These are phyloP conservation scores for Collybia mongolica DNA, from an alignment of 768 basidiomycete species.

Conservation along the genomic window DNA sequence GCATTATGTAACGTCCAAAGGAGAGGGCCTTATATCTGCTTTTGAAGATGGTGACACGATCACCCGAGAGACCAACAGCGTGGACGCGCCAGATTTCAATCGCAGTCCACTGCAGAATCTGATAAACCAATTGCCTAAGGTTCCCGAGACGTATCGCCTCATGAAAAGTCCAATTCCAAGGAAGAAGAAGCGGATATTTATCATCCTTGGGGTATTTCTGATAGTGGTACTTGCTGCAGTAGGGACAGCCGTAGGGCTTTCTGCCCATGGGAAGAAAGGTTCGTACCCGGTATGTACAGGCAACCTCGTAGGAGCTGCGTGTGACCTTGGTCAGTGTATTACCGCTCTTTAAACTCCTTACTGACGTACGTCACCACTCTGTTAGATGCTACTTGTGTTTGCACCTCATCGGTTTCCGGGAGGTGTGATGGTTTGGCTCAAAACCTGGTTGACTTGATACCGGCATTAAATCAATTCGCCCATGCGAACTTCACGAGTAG, in stretches of 20 bases:
- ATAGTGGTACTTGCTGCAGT: conserved; percentile 38
- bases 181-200: conserved; percentile 18
- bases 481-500: conserved; percentile 40
- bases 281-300: conserved; percentile 32
- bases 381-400: conserved; percentile 62
- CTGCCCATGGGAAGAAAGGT: conserved; percentile 28
- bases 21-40: conserved; percentile 15
- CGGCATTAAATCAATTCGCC: conserved; percentile 47
- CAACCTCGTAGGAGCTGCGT: conserved; percentile 46
- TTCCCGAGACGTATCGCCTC: background rate
- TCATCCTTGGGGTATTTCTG: conserved; percentile 30
- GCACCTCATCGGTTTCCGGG: conserved; percentile 41
- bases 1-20: conserved; percentile 17
- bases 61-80: background rate
- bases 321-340: conserved; percentile 50
- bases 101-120: background rate
- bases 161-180: background rate
- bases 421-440: conserved; percentile 55
- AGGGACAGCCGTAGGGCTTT: conserved; percentile 44
- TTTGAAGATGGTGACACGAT: conserved; percentile 17
- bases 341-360: conserved; percentile 1
- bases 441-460: conserved; percentile 47
- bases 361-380: background rate
- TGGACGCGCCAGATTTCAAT: background rate
- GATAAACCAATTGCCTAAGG: background rate